Evolutionary conservation across 1,139 yeast genomes (phyloP).

Genomic region (Yamadazyma jaroonii): DNA sequence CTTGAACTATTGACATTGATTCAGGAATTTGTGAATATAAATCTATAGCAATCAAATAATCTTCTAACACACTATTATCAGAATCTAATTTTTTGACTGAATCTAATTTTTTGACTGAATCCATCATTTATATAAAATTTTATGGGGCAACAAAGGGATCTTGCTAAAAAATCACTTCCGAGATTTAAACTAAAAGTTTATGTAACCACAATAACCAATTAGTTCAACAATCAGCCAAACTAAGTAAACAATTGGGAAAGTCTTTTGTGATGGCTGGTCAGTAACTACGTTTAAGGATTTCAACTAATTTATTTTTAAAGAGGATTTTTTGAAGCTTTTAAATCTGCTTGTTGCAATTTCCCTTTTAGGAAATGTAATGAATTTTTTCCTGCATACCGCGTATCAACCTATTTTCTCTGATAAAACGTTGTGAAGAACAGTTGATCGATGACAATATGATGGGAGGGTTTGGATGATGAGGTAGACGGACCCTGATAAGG

Average conservation of each 20-base stretch:
- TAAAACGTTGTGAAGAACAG: too few species aligned
- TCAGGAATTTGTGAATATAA: conserved; percentile 4
- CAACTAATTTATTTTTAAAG: not conserved
- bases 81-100: not conserved
- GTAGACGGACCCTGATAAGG: too few species aligned
- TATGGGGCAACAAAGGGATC: too few species aligned
- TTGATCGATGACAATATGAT: too few species aligned
- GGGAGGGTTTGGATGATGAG: too few species aligned
- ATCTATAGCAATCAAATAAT: conserved; percentile 2
- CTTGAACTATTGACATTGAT: not conserved
- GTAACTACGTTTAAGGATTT: not conserved
- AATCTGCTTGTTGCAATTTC: conserved; percentile 11
- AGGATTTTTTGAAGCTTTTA: not conserved
- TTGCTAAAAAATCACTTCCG: too few species aligned
- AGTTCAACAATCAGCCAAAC: conserved; percentile 1
- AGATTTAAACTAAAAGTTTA: too few species aligned
- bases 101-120: not conserved
- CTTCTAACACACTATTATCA: not conserved
- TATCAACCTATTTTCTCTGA: too few species aligned
- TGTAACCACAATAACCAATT: conserved; percentile 1
- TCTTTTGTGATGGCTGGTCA: not conserved
- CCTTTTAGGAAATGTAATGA: conserved; percentile 9
- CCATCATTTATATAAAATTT: not conserved
- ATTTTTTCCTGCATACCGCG: not conserved
- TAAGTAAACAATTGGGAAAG: not conserved